Base-by-base conservation (phyloP, 176 grass and related monocot genomes). In the Bonia amplexicaulis region DNA sequence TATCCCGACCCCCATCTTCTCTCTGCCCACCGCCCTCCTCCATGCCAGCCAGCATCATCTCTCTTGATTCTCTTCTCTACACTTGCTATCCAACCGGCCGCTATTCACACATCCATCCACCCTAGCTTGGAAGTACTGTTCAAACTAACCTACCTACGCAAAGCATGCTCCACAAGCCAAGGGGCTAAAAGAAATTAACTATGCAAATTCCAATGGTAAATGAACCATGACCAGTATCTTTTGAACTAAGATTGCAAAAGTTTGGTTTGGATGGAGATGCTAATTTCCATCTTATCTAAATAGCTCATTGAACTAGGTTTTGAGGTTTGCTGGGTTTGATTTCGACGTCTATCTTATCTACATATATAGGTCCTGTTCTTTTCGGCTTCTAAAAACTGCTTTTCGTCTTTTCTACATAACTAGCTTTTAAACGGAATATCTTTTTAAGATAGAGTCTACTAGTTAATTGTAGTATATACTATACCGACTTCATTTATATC, bases 1-100 rank as follows among this genome's bases (percentile, higher is more conserved):
- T 71, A 70, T 71, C 73, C 55, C n/a, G n/a, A n/a, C n/a, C n/a
- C 55, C 77, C 49, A 40, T 62, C 86, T 78, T 63, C 90, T 78
- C 86, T 85, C 85, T 60, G 65, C 71, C 37, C 66, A 29, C 35
- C 40, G n/a, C 42, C 9, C 40, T 54, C 44, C 22, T 80, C 60
- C 65, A 45, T 64, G 63, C 69, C 44, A 52, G 31, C 33, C 44
- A 53, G 45, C 23, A 19, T 12, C 39, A 15, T 74, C 51, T 46
- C 47, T 65, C 8, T 9, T 44, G 42, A 44, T 44, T 10, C 42
- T 10, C 8, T 22, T 20, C 55, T 49, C 63, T 47, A 27, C 16
- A 35, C 2, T 17, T 31, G 29, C 72, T 26, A 46, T 81, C 54
- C 77, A 67, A 27, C 60, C 65, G 9, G 3, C 40, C 54, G n/a